Conservation (phyloP, 768 basidiomycete genomes). For the Lactarius vividus region DNA sequence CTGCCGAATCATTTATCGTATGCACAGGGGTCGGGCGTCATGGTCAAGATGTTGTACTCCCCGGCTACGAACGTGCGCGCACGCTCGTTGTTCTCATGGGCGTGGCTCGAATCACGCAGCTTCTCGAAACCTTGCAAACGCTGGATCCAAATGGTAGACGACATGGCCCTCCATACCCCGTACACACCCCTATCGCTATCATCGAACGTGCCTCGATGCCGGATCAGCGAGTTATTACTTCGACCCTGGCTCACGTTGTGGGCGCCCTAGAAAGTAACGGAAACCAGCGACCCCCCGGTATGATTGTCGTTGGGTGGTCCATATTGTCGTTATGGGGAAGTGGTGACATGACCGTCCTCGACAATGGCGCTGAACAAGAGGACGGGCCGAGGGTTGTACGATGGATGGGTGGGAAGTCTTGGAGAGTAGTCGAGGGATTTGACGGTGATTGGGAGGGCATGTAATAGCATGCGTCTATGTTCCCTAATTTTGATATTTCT, state of each 20-base stretch:
- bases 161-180: constrained; percentile 64
- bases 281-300: constrained; percentile 91
- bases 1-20: constrained; percentile 82
- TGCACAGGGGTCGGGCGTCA: constrained; percentile 92
- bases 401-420: constrained; percentile 63
- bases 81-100: constrained; percentile 94
- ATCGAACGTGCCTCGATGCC: constrained; percentile 93
- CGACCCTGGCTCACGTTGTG: constrained; percentile 71
- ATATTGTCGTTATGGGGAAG: constrained; percentile 70
- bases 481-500: constrained; percentile 6
- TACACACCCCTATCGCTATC: constrained; percentile 80
- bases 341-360: constrained; percentile 72
- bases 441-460: constrained; percentile 40
- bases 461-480: neutral
- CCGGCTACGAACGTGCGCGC: constrained; percentile 78
- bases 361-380: constrained; percentile 45
- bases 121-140: constrained; percentile 58
- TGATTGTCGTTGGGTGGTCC: constrained; percentile 95
- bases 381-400: constrained; percentile 47
- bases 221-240: constrained; percentile 82
- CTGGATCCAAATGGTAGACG: constrained; percentile 32
- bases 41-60: constrained; percentile 80
- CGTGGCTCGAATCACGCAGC: constrained; percentile 75
- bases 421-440: constrained; percentile 67
- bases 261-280: constrained; percentile 69